Conservation (phyloP, 2,329 filamentous ascomycete genomes). For the Scopulariopsis brevicaulis region DNA sequence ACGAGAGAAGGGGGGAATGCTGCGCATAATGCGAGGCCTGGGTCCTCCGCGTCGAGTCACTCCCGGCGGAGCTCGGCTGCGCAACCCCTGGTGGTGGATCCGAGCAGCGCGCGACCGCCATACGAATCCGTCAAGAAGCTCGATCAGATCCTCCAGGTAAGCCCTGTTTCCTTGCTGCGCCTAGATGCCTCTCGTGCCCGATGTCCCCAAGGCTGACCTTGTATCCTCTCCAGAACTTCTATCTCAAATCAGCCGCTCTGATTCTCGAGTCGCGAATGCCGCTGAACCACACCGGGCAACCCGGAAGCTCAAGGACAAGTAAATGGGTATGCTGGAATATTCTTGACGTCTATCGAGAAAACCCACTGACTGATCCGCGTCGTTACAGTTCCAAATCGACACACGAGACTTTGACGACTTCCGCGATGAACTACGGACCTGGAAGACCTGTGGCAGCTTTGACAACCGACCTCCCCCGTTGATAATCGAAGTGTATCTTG, state of each 20-base stretch:
- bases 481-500: slow-evolving; percentile 83
- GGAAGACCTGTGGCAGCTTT: slow-evolving; percentile 70
- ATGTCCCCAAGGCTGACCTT: not conserved
- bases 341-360: not conserved
- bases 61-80: slow-evolving; percentile 24
- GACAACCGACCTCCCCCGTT: slow-evolving; percentile 71
- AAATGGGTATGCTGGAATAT: slow-evolving; percentile 60
- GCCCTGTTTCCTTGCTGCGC: not conserved
- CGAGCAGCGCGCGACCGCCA: slow-evolving; percentile 34
- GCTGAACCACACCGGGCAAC: slow-evolving; percentile 38
- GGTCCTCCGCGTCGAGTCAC: slow-evolving; percentile 25
- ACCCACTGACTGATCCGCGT: slow-evolving; percentile 2
- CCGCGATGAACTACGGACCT: slow-evolving; percentile 66
- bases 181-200: not conserved
- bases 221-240: slow-evolving; percentile 61
- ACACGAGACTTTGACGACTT: slow-evolving; percentile 88
- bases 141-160: slow-evolving; percentile 86
- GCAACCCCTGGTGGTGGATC: slow-evolving; percentile 36
- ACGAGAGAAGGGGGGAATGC: slow-evolving; percentile 46
- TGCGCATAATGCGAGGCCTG: slow-evolving; percentile 27
- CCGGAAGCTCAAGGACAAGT: slow-evolving; percentile 51
- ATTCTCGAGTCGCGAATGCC: slow-evolving; percentile 73
- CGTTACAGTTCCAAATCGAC: slow-evolving; percentile 76
- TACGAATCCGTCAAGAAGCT: slow-evolving; percentile 66
- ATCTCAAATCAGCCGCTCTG: slow-evolving; percentile 75